Base-by-base conservation (phyloP, 2,329 filamentous ascomycete species). In the Emergomyces pasteurianus region DNA sequence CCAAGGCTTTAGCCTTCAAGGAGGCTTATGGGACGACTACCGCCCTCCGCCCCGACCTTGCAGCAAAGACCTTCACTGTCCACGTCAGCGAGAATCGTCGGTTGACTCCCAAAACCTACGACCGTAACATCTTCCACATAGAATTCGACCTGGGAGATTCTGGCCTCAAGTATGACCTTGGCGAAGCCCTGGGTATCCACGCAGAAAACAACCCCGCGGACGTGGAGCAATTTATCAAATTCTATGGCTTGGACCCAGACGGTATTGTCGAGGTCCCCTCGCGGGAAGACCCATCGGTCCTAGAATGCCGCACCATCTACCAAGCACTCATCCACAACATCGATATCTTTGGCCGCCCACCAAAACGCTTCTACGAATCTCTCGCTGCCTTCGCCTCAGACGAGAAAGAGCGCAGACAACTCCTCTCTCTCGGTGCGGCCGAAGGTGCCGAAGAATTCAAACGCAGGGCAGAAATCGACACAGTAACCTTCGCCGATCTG, bases 91-190 rank as follows among this genome's bases (percentile, higher is more conserved):
- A 97, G 80, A 96, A 95, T 78, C 89, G 94, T 64, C 86, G 94
- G 65, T 83, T 99, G 60, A 99, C 94, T 0, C 94, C 94, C 2
- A 70, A 77, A 28, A 88, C 86, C 38, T 99, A 99, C 72, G 92
- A 97, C 75, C 90, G 94, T 68, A 96, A 99, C 81, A 97, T 99
- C 76, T 99, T 99, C 87, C 94, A 99, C 79, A 97, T 99, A 64
- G 94, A 99, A 77, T 99, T 99, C 70, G 94, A 97, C 71, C 84
- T 99, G 28, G 92, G 92, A 63, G 78, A 87, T 69, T 95, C 92
- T 40, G 92, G 92, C 46, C 85, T 99, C 65, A 96, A 85, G 49
- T 99, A 99, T 78, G 90, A 95, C 72, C 97, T 99, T 69, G 94
- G 94, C 61, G 94, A 99, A 78, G 94, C 94, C 54, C 86, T 99